These are phyloP conservation scores for Microbotryum violaceum DNA, from an alignment of 1,284 basidiomycete species.

Conservation along the genomic window DNA sequence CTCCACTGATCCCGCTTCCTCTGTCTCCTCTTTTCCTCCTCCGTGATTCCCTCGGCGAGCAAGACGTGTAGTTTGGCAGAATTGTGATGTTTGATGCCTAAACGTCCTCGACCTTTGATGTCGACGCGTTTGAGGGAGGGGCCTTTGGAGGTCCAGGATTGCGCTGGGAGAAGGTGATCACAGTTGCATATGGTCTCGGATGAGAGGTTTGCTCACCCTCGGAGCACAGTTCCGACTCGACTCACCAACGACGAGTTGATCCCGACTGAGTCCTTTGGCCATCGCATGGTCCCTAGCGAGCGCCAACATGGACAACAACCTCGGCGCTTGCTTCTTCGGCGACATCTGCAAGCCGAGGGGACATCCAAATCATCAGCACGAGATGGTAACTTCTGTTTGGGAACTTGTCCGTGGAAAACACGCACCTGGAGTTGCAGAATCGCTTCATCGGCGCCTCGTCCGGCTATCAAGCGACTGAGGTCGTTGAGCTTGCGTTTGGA, in stretches of 20 bases:
- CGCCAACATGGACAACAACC: constrained; percentile 80
- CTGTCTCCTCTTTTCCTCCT: constrained; percentile 59
- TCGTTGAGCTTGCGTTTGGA: constrained; percentile 86
- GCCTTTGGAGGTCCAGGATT: constrained; percentile 92
- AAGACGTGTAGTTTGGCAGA: constrained; percentile 70
- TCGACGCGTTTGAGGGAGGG: constrained; percentile 63
- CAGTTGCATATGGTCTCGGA: not conserved
- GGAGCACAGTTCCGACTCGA: no score
- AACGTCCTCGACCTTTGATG: constrained; percentile 73
- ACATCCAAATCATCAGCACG: not conserved
- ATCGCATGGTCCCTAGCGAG: constrained; percentile 81
- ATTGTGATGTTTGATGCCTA: constrained; percentile 69
- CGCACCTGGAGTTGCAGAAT: constrained; percentile 95
- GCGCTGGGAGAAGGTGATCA: constrained; percentile 48
- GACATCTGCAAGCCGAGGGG: constrained; percentile 9
- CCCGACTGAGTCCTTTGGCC: constrained; percentile 62
- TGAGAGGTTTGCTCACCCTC: constrained; percentile 2
- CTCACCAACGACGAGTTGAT: constrained; percentile 74
- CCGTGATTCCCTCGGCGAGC: constrained; percentile 73
- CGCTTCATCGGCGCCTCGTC: constrained; percentile 83
- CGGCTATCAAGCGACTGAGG: constrained; percentile 76
- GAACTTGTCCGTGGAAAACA: no score
- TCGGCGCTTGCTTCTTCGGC: constrained; percentile 50
- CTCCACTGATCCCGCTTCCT: constrained; percentile 49
- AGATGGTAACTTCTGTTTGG: no score